phyloP scores from a whole-genome alignment of 371 early-diverging fungal species.

The Smittium culicis region DNA sequence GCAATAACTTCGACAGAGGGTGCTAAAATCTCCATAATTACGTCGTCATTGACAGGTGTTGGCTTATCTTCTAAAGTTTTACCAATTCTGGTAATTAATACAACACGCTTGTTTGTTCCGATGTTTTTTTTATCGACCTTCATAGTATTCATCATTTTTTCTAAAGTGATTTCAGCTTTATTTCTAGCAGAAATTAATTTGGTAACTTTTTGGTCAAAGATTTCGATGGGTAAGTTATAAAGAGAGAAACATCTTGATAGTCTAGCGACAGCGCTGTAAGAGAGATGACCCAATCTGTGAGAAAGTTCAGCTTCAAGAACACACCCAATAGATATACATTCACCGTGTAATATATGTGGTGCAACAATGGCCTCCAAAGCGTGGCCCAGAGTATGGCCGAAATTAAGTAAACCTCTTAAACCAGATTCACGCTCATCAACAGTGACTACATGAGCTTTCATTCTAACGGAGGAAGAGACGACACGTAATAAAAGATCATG shows the following conservation, averaged over 20 bases:
- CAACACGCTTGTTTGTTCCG: constrained; percentile 82
- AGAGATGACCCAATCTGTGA: constrained; percentile 69
- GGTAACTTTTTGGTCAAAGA: constrained; percentile 62
- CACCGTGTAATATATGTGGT: constrained; percentile 87
- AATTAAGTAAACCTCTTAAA: constrained; percentile 86
- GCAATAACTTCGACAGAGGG: constrained; percentile 57
- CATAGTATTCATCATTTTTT: constrained; percentile 77
- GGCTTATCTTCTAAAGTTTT: constrained; percentile 70
- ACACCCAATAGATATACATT: constrained; percentile 91
- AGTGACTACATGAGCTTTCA: constrained; percentile 91
- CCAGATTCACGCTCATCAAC: constrained; percentile 91
- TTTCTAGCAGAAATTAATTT: constrained; percentile 41
- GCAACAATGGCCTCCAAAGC: constrained; percentile 88
- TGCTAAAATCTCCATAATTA: constrained; percentile 66
- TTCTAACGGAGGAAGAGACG: constrained; percentile 71
- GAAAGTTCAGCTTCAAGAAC: constrained; percentile 89
- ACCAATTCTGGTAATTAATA: constrained; percentile 75
- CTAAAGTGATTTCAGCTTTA: constrained; percentile 47
- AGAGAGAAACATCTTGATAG: constrained; percentile 69
- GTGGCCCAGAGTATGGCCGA: constrained; percentile 94
- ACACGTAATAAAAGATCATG: constrained; percentile 61
- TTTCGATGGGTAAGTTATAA: constrained; percentile 73
- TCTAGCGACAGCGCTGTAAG: constrained; percentile 79
- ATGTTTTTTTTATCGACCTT: constrained; percentile 91
- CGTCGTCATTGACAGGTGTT: constrained; percentile 61